Base-by-base conservation (phyloP, 306 rosid species). In the Arachis stenosperma region DNA sequence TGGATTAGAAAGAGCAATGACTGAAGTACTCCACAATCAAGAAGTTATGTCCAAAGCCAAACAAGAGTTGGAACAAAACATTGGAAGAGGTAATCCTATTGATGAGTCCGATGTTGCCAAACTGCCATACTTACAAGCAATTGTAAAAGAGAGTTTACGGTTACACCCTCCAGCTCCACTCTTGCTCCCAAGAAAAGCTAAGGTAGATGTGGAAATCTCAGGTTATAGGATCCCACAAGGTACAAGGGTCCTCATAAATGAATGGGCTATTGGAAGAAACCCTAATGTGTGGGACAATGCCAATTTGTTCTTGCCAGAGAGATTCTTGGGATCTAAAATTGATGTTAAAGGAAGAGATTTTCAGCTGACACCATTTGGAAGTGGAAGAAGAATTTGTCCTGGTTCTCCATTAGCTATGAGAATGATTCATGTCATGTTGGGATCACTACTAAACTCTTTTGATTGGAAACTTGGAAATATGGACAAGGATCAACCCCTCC, bases 341-440 rank as follows among this genome's bases (percentile, higher is more conserved):
- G 51, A 46, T 46, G 59, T 81, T 9, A 75, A 10, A 78, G 84
- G 86, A 0, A 1, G 74, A 27, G 54, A 57, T 22, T 86, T 86
- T 68, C 84, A 81, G 82, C 57, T 86, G 2, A 46, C 71, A n/a
- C 86, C 88, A 0, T 86, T 86, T n/a, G 84, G 87, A 0, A 65
- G 39, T 1, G 85, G 87, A 0, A 10, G 80, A 13, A 27, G 82
- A 74, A 58, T 73, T 78, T 1, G 87, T 29, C 84, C 84, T 0
- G 78, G 78, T 0, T 48, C 67, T 52, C 84, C 81, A 6, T 58
- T 84, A 67, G 85, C 85, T 2, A 51, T 69, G 17, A 69, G 83
- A 33, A 69, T 80, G 3, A 8, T 46, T 9, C 51, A 46, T 46
- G 51, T 46, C 12, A 46, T 46, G 51, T 46, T 46, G 51, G 11